Evolutionary conservation across 2,329 filamentous ascomycete species (phyloP), one percentile per base, ranked within the genome.

Genomic region (Paracamarosporium sp.): DNA sequence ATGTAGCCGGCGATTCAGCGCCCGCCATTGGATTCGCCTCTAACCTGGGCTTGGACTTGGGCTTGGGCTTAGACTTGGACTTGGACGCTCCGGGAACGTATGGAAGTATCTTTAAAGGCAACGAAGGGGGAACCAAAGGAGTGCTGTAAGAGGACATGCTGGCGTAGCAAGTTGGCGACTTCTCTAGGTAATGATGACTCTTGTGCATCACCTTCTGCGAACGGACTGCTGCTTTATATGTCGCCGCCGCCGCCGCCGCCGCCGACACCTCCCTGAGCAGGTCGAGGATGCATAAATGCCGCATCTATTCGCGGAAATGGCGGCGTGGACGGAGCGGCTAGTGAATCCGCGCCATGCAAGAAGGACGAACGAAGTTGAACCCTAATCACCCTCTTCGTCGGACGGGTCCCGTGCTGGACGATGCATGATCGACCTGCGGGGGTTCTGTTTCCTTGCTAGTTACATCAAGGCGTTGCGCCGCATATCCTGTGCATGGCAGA

Each of bases 1-100:
- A 6, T 31, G 28, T 31, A 31, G 28, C 28, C 28, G 12, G 6
- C 6, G 28, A 31, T 31, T 31, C 12, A 12, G 28, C 28, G 6
- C 12, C 12, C 6, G 28, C 6, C 12, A 12, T 31, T 31, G 28
- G 28, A 6, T 31, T 31, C 28, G 28, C 6, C 28, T 31, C 12
- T 12, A 12, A 12, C 28, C 12, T 31, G 28, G 12, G 28, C 28
- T 31, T 31, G 28, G 33, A 15, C 52, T 59, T 61, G 22, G 43
- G 43, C 59, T 50, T 59, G 45, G 43, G 56, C 48, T 47, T 61
- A n/a, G n/a, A n/a, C n/a, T n/a, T n/a, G 20, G 52, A 53, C 56
- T 59, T 56, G 36, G 40, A 36, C 45, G 27, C 43, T 52, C 17
- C 24, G 45, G 56, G 52, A 59, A 55, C 45, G 31, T 59, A 59